Evolutionary conservation across 331 rosid genomes (phyloP).

Genomic region (Acacia concinna): DNA sequence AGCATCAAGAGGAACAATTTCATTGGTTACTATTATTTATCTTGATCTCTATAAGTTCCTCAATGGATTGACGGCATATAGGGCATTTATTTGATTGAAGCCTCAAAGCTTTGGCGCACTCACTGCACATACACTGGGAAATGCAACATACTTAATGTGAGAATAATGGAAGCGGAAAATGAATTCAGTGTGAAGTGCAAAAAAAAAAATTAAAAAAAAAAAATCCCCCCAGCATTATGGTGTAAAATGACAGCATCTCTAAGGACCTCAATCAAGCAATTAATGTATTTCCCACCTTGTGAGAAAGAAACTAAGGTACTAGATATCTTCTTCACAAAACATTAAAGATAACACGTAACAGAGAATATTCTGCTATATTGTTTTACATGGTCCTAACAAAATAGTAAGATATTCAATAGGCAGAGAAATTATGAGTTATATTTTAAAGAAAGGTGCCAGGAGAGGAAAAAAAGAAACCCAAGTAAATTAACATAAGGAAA

Average conservation of each 20-base stretch:
- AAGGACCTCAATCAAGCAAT: constrained; percentile 21
- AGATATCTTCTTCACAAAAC: background rate
- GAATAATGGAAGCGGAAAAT: constrained; percentile 13
- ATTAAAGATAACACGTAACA: background rate
- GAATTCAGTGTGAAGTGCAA: background rate
- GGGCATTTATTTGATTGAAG: constrained; percentile 86
- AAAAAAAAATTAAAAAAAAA: background rate
- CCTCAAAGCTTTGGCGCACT: constrained; percentile 78
- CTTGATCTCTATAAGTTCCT: constrained; percentile 81
- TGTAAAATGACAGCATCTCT: background rate
- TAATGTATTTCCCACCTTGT: background rate
- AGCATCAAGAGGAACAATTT: constrained; percentile 35
- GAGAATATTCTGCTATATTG: background rate
- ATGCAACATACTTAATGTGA: constrained; percentile 30
- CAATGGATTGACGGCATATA: constrained; percentile 91
- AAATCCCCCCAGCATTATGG: background rate
- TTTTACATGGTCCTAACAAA: background rate
- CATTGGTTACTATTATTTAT: constrained; percentile 51
- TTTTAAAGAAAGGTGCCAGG: background rate
- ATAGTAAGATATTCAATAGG: background rate
- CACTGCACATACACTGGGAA: constrained; percentile 86
- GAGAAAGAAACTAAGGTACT: background rate
- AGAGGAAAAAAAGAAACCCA: constrained; percentile 5
- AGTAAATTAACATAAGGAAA: background rate
- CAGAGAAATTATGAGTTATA: background rate